Evolutionary conservation across 306 rosid species (phyloP).

Genomic region (Medicago ruthenica): DNA sequence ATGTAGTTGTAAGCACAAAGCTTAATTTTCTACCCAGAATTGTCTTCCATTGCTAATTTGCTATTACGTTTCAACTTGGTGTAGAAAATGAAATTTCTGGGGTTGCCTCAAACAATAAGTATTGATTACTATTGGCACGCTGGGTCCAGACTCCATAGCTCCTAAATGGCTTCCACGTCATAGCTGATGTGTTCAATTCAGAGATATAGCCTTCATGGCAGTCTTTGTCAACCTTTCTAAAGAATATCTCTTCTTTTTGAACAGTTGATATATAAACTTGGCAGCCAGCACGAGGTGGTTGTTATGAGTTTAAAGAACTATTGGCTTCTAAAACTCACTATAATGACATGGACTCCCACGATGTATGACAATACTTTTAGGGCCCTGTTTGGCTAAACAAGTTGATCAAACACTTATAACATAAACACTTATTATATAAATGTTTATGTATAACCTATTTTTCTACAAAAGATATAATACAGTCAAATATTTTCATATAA

Average conservation of each 20-base stretch:
- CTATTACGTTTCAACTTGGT: background rate
- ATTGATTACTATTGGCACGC: slow-evolving; percentile 31
- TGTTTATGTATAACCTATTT: no score
- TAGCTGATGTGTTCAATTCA: slow-evolving; percentile 50
- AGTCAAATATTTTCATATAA: no score
- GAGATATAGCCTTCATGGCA: slow-evolving; percentile 28
- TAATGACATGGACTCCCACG: slow-evolving; percentile 22
- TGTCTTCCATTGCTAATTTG: background rate
- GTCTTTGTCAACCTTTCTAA: slow-evolving; percentile 46
- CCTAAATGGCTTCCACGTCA: slow-evolving; percentile 64
- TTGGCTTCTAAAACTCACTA: slow-evolving; percentile 29
- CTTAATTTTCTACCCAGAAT: no score
- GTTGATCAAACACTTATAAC: no score
- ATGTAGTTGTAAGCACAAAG: no score
- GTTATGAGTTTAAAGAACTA: slow-evolving; percentile 17
- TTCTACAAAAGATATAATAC: no score
- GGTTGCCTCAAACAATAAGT: slow-evolving; percentile 8
- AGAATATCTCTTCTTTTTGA: background rate
- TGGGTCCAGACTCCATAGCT: slow-evolving; percentile 20
- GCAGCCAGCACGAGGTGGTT: slow-evolving; percentile 11
- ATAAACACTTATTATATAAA: no score
- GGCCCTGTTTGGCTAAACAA: no score
- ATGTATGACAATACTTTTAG: slow-evolving; percentile 22
- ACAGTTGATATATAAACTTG: slow-evolving; percentile 10
- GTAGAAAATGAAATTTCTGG: slow-evolving; percentile 19